These are phyloP conservation scores for Multifurca ochricompacta DNA, from an alignment of 768 basidiomycete genomes.

Conservation along the genomic window DNA sequence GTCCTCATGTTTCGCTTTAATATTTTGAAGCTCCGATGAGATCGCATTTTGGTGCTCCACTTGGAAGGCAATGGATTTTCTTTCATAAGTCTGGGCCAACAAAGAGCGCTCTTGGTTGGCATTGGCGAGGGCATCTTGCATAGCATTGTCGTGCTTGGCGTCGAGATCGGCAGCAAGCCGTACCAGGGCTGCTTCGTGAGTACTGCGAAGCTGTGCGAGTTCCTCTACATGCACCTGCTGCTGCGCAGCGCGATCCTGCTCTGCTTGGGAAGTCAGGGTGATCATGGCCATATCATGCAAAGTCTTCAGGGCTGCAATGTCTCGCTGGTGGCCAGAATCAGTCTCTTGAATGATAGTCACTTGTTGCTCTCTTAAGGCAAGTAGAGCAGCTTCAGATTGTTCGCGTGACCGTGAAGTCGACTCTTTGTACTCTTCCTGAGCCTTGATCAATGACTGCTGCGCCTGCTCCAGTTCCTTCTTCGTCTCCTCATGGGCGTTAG, in stretches of 20 bases:
- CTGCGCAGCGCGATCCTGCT: slow-evolving; percentile 32
- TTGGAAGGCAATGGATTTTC: slow-evolving; percentile 34
- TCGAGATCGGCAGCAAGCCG: slow-evolving; percentile 8
- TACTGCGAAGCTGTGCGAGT: slow-evolving; percentile 29
- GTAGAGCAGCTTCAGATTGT: slow-evolving; percentile 43
- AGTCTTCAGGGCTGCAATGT: slow-evolving; percentile 40
- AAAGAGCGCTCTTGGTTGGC: slow-evolving; percentile 29
- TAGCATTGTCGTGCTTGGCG: slow-evolving; percentile 13
- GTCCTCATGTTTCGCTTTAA: slow-evolving; percentile 2
- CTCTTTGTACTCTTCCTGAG: slow-evolving; percentile 37
- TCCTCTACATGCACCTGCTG: slow-evolving; percentile 37
- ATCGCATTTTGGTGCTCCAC: slow-evolving; percentile 43
- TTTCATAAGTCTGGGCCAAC: slow-evolving; percentile 33
- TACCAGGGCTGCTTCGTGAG: slow-evolving; percentile 40
- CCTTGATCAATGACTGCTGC: slow-evolving; percentile 35
- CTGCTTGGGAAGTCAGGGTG: slow-evolving; percentile 24
- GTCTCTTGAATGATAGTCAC: slow-evolving; percentile 45
- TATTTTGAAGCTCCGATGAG: background rate
- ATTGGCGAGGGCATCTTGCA: slow-evolving; percentile 17
- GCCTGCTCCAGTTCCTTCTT: slow-evolving; percentile 44
- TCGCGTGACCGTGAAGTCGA: slow-evolving; percentile 33
- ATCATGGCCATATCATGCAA: slow-evolving; percentile 39
- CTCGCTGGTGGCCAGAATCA: slow-evolving; percentile 48
- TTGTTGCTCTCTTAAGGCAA: slow-evolving; percentile 47
- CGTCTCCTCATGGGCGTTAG: slow-evolving; percentile 49